Base-by-base conservation (phyloP, 2,329 filamentous ascomycete species). In the Colletotrichum lupini region DNA sequence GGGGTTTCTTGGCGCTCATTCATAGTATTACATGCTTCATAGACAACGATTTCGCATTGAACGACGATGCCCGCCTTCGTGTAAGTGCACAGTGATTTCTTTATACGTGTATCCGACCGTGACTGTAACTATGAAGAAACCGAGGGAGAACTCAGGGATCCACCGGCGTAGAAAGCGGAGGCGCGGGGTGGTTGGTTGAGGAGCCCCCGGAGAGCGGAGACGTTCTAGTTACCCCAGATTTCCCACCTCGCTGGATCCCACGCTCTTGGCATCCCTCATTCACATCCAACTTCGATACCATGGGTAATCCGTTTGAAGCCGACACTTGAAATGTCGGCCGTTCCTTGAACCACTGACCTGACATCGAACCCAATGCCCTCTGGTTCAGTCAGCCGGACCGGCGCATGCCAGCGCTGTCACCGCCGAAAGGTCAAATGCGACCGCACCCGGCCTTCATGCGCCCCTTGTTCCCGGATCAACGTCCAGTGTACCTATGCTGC, bases 371-470 rank as follows among this genome's bases (percentile, higher is more conserved):
- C 57, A 46, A 72, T 72, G 66, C 66, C 69, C 26, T 28, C 69
- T 14, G 55, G 37, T 32, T 64, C 69, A 6, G 46, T 57, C 8
- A 73, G 73, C 19, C 65, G 69, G 37, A 73, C 66, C n/a, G 73
- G 73, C 65, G 82, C 82, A 12, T 84, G 82, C 76, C 83, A 84
- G 55, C 79, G 82, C 63, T 85, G 84, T 73, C 83, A 85, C 74
- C 79, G 80, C 46, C 76, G 83, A 56, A 85, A 85, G 73, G 82
- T 82, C 37, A 79, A 80, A 52, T 85, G 84, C 74, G 83, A 85
- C 77, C 84, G 83, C 65, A 72, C 76, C 26, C 79, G 78, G 5
- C 83, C 82, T 3, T 76, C 79, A 46, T 85, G 84, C 67, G 76
- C 78, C 4, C 78, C 80, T 6, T 85, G 84, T 73, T 75, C 76